Evolutionary conservation across 2,329 filamentous ascomycete species (phyloP).

Genomic region (Penicillium capsulatum): DNA sequence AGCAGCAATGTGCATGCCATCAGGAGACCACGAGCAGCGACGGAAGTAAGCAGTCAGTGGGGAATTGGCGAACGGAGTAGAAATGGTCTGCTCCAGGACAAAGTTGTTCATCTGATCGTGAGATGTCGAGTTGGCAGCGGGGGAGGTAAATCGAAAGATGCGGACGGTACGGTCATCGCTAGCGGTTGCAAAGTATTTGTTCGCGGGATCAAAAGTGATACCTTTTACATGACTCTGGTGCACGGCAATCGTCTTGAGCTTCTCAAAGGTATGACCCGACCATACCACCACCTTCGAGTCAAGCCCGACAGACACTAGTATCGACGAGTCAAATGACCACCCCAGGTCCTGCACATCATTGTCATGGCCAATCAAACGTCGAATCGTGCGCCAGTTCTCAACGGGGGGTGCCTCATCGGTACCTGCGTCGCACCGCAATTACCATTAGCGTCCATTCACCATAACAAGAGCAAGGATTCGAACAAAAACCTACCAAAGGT

Average conservation of each 20-base stretch:
- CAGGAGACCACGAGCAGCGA: constrained; percentile 94
- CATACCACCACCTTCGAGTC: constrained; percentile 98
- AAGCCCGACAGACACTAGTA: constrained; percentile 89
- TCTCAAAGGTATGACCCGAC: constrained; percentile 97
- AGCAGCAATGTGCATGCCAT: constrained; percentile 93
- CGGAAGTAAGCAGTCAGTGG: constrained; percentile 96
- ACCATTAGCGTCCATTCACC: constrained; percentile 1
- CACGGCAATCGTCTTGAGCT: constrained; percentile 85
- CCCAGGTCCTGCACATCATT: constrained; percentile 98
- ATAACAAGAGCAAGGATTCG: not conserved
- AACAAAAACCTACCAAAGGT: constrained; percentile 64
- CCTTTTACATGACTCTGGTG: constrained; percentile 98
- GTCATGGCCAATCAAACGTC: constrained; percentile 90
- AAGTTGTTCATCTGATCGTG: constrained; percentile 98
- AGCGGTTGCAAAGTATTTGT: constrained; percentile 98
- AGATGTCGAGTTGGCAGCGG: constrained; percentile 82
- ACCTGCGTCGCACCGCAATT: constrained; percentile 44
- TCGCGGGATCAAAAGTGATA: constrained; percentile 96
- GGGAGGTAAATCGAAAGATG: constrained; percentile 90
- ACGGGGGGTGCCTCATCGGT: constrained; percentile 86
- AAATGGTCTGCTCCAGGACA: constrained; percentile 86
- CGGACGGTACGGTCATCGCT: constrained; percentile 96
- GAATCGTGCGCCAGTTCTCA: constrained; percentile 96
- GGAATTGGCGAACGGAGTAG: constrained; percentile 79
- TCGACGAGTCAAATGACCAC: constrained; percentile 94